Base-by-base conservation (phyloP, 768 basidiomycete genomes). In the Boletus sp. region DNA sequence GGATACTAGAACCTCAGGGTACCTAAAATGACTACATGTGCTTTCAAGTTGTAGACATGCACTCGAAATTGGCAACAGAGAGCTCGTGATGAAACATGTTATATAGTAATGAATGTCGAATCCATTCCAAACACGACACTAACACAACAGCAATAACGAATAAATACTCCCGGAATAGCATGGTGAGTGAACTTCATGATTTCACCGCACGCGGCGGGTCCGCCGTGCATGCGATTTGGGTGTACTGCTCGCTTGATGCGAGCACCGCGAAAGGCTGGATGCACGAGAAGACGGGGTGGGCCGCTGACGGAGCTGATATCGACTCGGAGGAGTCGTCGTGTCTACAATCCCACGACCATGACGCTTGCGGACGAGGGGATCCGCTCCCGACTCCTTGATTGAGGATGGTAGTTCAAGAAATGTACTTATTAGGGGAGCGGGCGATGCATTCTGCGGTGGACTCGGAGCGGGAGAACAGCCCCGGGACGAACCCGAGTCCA, bases 81-180 rank as follows among this genome's bases (percentile, higher is more conserved):
- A 29, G 14, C 18, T 37, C 39, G 52, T 28, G 46, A 45, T n/a
- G 5, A 2, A 39, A 28, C 36, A 42, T 33, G 36, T 51, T 33
- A 20, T 39, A 60, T 45, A 58, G 36, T 29, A 47, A 35, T 33
- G 35, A 58, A 33, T 44, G 33, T 48, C 52, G 36, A 54, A 50
- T 56, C 56, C 59, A 33, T 49, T 56, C 53, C 39, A 42, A 39
- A 50, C 50, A 52, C 56, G 28, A 54, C 47, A 56, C 50, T 53
- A 55, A 65, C 41, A 71, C 70, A 71, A 73, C 71, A 71, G 68
- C 68, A 73, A 73, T 73, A 73, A 64, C 47, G 55, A 72, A 72
- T 70, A 72, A 70, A 70, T 70, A 69, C 20, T 58, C 50, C 45
- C n/a, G 5, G 40, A 54, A 50, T 44, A 46, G 41, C 48, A 52